Percentiles rank a stretch among this genome's conserved stretches.
These are phyloP conservation scores for Claviceps lovelessii DNA, from an alignment of 2,329 filamentous ascomycete genomes.

Conservation along the genomic window DNA sequence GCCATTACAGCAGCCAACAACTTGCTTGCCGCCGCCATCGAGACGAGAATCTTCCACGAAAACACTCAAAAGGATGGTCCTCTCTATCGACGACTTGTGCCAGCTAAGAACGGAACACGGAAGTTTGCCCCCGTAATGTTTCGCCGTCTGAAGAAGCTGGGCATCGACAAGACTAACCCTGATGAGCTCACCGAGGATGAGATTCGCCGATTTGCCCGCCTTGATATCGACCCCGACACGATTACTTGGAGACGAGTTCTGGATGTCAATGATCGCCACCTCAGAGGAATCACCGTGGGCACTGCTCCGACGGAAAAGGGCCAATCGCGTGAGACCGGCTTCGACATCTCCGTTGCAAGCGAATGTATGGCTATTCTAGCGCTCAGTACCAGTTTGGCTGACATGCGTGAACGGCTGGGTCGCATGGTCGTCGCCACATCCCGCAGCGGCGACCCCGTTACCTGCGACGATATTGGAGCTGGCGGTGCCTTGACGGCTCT, in stretches of 20 bases:
- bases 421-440: constrained; percentile 93
- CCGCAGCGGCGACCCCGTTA: constrained; percentile 72
- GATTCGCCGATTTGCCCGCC: constrained; percentile 70
- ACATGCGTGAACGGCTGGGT: constrained; percentile 86
- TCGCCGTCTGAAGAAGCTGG: constrained; percentile 84
- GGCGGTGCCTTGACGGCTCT: constrained; percentile 85
- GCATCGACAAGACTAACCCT: constrained; percentile 88
- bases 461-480: constrained; percentile 87
- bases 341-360: constrained; percentile 94
- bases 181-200: constrained; percentile 84
- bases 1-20: constrained; percentile 97
- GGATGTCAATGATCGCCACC: constrained; percentile 91
- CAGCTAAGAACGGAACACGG: constrained; percentile 76
- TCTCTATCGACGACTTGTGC: constrained; percentile 77
- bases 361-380: constrained; percentile 98
- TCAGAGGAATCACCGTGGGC: constrained; percentile 79
- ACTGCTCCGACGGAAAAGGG: constrained; percentile 84
- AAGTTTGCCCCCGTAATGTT: constrained; percentile 84
- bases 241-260: constrained; percentile 95
- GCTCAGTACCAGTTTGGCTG: constrained; percentile 70
- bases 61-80: constrained; percentile 83
- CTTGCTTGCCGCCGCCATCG: constrained; percentile 85
- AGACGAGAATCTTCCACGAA: constrained; percentile 97
- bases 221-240: constrained; percentile 92
- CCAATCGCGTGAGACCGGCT: constrained; percentile 74